A percentile compares a stretch with the other conserved stretches of the same genome.
These are phyloP conservation scores for Solanum aculeatissimum DNA, from an alignment of 305 asterid species.

Conservation along the genomic window DNA sequence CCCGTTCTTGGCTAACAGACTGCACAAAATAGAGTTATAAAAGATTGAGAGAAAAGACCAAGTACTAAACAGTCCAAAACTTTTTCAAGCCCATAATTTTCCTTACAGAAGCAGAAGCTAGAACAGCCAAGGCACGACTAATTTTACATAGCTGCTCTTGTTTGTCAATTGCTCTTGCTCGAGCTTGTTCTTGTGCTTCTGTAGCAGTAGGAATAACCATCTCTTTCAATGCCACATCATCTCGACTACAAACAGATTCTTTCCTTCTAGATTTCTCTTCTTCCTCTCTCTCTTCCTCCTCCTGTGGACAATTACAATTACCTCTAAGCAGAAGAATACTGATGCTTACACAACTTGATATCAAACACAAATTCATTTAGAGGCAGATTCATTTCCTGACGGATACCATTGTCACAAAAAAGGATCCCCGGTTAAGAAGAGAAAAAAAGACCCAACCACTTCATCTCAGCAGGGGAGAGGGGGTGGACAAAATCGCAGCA, in stretches of 20 bases:
- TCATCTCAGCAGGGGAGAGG: neutral
- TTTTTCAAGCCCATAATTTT: neutral
- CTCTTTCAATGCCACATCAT: constrained; percentile 66
- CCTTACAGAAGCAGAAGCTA: constrained; percentile 78
- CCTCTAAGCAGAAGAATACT: neutral
- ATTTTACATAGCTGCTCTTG: constrained; percentile 75
- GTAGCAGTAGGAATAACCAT: constrained; percentile 45
- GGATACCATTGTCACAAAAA: neutral
- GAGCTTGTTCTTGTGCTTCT: constrained; percentile 65
- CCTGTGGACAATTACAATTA: constrained; percentile 24
- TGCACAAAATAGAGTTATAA: constrained; percentile 21
- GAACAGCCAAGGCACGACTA: constrained; percentile 72
- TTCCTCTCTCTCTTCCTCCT: constrained; percentile 65
- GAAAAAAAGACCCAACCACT: neutral
- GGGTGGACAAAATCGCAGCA: neutral
- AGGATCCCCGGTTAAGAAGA: neutral
- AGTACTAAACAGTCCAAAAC: constrained; percentile 7
- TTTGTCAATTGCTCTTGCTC: constrained; percentile 68
- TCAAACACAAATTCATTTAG: neutral
- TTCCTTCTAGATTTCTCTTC: constrained; percentile 36
- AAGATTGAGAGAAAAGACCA: neutral
- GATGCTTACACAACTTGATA: neutral
- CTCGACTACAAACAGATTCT: constrained; percentile 26
- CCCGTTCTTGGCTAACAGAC: constrained; percentile 88
- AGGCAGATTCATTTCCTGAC: neutral